Evolutionary conservation across 1,139 yeast genomes (phyloP).

Genomic region (Suhomyces anneliseae): DNA sequence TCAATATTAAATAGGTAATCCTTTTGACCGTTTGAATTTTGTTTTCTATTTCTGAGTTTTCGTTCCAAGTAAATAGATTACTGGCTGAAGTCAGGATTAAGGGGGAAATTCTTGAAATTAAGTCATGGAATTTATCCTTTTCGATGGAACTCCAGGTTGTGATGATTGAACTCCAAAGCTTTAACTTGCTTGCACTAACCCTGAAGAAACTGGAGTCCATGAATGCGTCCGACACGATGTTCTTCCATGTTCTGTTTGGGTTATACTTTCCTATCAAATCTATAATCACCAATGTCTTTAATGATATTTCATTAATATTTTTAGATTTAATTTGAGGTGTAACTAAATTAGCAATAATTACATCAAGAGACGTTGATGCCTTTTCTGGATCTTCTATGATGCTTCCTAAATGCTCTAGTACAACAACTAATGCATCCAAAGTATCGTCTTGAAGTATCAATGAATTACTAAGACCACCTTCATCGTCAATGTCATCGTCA

Average conservation of each 20-base stretch:
- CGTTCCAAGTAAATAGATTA: conserved; percentile 74
- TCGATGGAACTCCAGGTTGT: conserved; percentile 58
- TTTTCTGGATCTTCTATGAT: conserved; percentile 57
- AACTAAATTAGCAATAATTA: conserved; percentile 45
- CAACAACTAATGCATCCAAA: conserved; percentile 32
- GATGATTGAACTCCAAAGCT: conserved; percentile 52
- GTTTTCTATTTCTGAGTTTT: conserved; percentile 57
- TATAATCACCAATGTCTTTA: conserved; percentile 39
- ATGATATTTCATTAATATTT: conserved; percentile 30
- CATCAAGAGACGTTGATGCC: conserved; percentile 40
- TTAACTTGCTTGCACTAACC: conserved; percentile 24
- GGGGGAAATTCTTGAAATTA: conserved; percentile 50
- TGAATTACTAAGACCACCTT: conserved; percentile 5
- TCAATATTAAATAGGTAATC: conserved; percentile 59
- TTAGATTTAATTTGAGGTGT: conserved; percentile 47
- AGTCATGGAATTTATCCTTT: conserved; percentile 59
- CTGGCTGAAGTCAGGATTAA: conserved; percentile 50
- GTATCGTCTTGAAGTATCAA: conserved; percentile 34
- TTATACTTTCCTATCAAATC: conserved; percentile 34
- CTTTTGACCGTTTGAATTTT: conserved; percentile 54
- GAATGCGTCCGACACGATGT: conserved; percentile 51
- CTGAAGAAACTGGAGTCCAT: conserved; percentile 50
- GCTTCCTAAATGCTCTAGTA: conserved; percentile 41
- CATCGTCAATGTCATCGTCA: conserved; percentile 10
- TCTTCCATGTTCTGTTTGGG: conserved; percentile 52